Percentiles rank a stretch among this genome's conserved stretches.
phyloP scores from a whole-genome alignment of 495 filamentous ascomycete genomes.

The Trichocladium uniseriatum region DNA sequence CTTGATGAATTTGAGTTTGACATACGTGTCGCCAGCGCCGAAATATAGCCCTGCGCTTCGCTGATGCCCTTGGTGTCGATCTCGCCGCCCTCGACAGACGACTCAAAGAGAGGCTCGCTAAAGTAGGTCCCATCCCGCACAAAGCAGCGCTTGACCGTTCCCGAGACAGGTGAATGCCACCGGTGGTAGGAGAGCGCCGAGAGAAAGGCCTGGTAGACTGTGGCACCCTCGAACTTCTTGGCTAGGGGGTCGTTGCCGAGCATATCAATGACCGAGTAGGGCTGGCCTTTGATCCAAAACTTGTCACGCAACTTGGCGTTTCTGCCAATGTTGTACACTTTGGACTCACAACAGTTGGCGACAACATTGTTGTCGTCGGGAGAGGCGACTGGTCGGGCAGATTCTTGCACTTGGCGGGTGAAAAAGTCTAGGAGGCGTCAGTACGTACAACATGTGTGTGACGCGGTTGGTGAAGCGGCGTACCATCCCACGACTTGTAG shows the following conservation, averaged over 20 bases:
- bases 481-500: slow-evolving; percentile 60
- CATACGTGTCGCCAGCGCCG: slow-evolving; percentile 47
- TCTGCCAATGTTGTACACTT: slow-evolving; percentile 38
- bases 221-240: slow-evolving; percentile 48
- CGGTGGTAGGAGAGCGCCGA: slow-evolving; percentile 58
- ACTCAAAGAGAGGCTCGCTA: slow-evolving; percentile 51
- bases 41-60: slow-evolving; percentile 50
- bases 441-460: not conserved
- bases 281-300: slow-evolving; percentile 66
- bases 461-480: not conserved
- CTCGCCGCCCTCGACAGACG: slow-evolving; percentile 22
- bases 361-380: slow-evolving; percentile 48
- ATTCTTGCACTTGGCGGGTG: slow-evolving; percentile 47
- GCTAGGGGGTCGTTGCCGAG: slow-evolving; percentile 43
- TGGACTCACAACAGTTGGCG: slow-evolving; percentile 58
- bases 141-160: slow-evolving; percentile 46
- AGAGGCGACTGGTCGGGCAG: slow-evolving; percentile 48
- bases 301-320: slow-evolving; percentile 38
- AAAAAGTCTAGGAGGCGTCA: slow-evolving; percentile 48
- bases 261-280: slow-evolving; percentile 56
- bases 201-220: slow-evolving; percentile 60
- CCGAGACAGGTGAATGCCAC: slow-evolving; percentile 58
- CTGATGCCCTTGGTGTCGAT: slow-evolving; percentile 26
- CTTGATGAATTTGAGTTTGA: too few relatives aligned
- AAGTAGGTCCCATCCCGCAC: slow-evolving; percentile 60